These are phyloP conservation scores for Cryptosporidium meleagridis DNA, from an alignment of 169 alveolate species.

Conservation along the genomic window DNA sequence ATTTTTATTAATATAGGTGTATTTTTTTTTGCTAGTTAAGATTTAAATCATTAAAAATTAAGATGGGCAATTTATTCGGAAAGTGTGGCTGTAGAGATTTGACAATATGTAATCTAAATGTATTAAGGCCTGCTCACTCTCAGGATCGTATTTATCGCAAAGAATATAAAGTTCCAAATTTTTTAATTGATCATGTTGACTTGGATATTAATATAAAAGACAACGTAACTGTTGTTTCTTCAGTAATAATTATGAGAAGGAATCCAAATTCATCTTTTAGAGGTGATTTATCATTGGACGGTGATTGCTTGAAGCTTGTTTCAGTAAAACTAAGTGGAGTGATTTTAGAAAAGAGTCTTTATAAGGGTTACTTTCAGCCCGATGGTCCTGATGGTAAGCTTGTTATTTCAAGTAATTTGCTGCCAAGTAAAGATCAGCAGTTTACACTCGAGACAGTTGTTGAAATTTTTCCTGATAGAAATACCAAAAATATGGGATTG, in stretches of 20 bases:
- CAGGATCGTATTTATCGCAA: conserved; percentile 78
- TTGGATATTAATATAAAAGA: conserved; percentile 84
- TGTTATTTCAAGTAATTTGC: conserved; percentile 58
- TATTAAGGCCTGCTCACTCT: neutral
- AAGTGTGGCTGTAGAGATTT: conserved; percentile 66
- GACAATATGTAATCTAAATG: conserved; percentile 33
- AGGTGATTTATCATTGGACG: conserved; percentile 86
- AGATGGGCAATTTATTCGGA: conserved; percentile 55
- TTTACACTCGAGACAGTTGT: conserved; percentile 82
- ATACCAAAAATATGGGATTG: conserved; percentile 85
- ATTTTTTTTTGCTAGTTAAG: neutral
- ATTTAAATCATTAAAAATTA: neutral
- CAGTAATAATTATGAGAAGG: conserved; percentile 26
- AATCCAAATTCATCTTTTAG: conserved; percentile 80
- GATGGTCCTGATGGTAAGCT: conserved; percentile 77
- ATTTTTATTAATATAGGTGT: neutral
- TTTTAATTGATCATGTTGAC: conserved; percentile 82
- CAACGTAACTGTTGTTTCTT: conserved; percentile 80
- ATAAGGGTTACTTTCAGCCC: conserved; percentile 73
- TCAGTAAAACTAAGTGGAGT: conserved; percentile 83
- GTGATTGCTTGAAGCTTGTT: conserved; percentile 86
- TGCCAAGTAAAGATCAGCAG: conserved; percentile 75
- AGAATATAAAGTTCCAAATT: conserved; percentile 88
- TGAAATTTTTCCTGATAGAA: conserved; percentile 84
- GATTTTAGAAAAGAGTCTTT: conserved; percentile 76